Conservation (phyloP, 805 yeast species). For the Pichia membranifaciens region DNA sequence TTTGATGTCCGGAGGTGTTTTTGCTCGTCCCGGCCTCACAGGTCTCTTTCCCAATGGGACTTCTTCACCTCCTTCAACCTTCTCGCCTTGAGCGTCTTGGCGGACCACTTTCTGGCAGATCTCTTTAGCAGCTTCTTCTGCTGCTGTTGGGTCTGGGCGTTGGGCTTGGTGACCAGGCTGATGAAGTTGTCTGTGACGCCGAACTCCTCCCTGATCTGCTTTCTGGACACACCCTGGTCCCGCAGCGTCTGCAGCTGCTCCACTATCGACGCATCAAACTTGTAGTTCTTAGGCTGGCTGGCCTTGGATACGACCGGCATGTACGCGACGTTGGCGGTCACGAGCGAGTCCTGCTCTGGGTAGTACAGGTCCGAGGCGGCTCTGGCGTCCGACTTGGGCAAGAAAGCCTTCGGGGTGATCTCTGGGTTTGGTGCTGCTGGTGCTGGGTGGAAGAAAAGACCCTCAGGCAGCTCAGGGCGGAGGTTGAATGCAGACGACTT, state of each 20-base stretch:
- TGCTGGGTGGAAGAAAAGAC: conserved; percentile 32
- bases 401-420: conserved; percentile 31
- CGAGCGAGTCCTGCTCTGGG: conserved; percentile 21
- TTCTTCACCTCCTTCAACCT: conserved; percentile 19
- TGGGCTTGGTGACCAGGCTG: conserved; percentile 26
- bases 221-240: conserved; percentile 27
- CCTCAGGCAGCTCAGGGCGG: conserved; percentile 30
- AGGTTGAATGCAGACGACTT: conserved; percentile 34
- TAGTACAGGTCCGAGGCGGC: conserved; percentile 23
- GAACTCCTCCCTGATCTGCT: conserved; percentile 27
- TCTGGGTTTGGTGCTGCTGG: conserved; percentile 31
- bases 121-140: conserved; percentile 19
- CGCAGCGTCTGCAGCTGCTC: conserved; percentile 27
- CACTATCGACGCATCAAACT: conserved; percentile 23
- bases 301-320: conserved; percentile 28
- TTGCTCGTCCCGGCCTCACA: conserved; percentile 6
- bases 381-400: conserved; percentile 30
- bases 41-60: conserved; percentile 24
- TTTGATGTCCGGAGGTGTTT: not conserved
- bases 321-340: conserved; percentile 19
- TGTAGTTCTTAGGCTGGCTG: conserved; percentile 24
- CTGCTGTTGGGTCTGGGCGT: conserved; percentile 17
- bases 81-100: conserved; percentile 22
- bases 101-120: conserved; percentile 24
- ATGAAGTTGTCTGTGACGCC: conserved; percentile 28